These are phyloP conservation scores for Penicillium occitanis DNA, from an alignment of 2,329 filamentous ascomycete genomes.

Conservation along the genomic window DNA sequence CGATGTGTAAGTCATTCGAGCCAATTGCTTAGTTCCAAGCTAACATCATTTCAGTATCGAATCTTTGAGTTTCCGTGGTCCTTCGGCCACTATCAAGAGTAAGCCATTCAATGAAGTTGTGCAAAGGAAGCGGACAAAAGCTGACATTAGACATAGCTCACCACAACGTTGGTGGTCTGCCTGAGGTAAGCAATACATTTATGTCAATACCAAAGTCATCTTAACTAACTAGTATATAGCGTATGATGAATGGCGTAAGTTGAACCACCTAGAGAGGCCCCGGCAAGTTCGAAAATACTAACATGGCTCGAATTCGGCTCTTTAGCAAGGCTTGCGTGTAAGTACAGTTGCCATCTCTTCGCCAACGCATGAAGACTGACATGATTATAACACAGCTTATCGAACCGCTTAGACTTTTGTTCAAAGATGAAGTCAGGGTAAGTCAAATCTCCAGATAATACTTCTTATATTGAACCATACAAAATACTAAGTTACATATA, in stretches of 20 bases:
- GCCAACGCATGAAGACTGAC: background rate
- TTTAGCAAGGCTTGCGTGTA: conserved; percentile 15
- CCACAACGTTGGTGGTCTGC: conserved; percentile 66
- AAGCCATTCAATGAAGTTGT: conserved; percentile 45
- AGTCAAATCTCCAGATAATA: background rate
- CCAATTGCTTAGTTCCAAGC: background rate
- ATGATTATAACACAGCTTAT: conserved; percentile 48
- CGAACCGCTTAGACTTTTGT: conserved; percentile 75
- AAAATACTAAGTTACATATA: background rate
- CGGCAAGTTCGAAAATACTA: background rate
- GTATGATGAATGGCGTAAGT: conserved; percentile 49
- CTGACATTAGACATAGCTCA: conserved; percentile 2
- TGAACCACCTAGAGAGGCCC: background rate
- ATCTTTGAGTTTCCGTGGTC: conserved; percentile 71
- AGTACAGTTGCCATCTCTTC: background rate
- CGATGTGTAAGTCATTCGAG: conserved; percentile 11
- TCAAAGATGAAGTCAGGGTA: conserved; percentile 67
- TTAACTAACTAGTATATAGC: conserved; percentile 32
- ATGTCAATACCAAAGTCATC: background rate
- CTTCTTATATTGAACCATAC: background rate
- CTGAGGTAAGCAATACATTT: conserved; percentile 36
- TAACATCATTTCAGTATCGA: conserved; percentile 51
- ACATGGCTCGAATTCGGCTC: background rate
- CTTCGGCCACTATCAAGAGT: conserved; percentile 68
- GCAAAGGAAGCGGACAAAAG: too few relatives aligned